phyloP scores from a whole-genome alignment of 352 stramenopile species.

The Globisporangium orthogonon region DNA sequence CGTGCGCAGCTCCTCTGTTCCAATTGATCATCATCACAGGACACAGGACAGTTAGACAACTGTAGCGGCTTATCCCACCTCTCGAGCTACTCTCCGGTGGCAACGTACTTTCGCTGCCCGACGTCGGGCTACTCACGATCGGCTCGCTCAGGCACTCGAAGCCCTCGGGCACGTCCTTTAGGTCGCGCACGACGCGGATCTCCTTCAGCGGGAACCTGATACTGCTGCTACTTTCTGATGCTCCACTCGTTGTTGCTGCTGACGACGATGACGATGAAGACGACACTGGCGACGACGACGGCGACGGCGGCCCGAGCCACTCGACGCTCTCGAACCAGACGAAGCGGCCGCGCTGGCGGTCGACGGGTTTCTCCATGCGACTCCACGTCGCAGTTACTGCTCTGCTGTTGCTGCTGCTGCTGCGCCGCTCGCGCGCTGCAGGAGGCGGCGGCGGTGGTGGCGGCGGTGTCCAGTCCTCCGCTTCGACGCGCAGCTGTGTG shows the following conservation, averaged over 20 bases:
- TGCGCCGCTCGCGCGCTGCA: background rate
- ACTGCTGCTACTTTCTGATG: conserved; percentile 1
- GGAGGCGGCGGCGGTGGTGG: conserved; percentile 3
- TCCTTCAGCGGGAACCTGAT: conserved; percentile 63
- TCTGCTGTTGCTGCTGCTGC: conserved; percentile 8
- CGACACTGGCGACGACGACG: conserved; percentile 7
- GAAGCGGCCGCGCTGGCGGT: conserved; percentile 49
- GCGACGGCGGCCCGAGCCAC: conserved; percentile 16
- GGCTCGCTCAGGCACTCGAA: conserved; percentile 51
- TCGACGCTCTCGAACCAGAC: conserved; percentile 51
- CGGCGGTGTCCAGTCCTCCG: conserved; percentile 19
- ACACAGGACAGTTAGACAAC: too few species aligned
- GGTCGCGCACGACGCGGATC: conserved; percentile 63
- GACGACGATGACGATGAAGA: conserved; percentile 5
- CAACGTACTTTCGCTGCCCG: conserved; percentile 25
- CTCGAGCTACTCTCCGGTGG: too few species aligned
- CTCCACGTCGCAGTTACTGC: conserved; percentile 21
- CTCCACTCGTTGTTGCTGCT: background rate
- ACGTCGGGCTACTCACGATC: conserved; percentile 26
- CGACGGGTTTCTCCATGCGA: conserved; percentile 71
- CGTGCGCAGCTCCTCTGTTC: conserved; percentile 43
- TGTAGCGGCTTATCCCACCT: too few species aligned
- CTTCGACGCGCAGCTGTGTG: conserved; percentile 47
- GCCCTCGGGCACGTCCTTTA: conserved; percentile 59
- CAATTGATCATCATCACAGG: background rate